A percentile compares a stretch with the other conserved stretches of the same genome.
Conservation (phyloP, 495 filamentous ascomycete species). For the Podospora didyma region DNA sequence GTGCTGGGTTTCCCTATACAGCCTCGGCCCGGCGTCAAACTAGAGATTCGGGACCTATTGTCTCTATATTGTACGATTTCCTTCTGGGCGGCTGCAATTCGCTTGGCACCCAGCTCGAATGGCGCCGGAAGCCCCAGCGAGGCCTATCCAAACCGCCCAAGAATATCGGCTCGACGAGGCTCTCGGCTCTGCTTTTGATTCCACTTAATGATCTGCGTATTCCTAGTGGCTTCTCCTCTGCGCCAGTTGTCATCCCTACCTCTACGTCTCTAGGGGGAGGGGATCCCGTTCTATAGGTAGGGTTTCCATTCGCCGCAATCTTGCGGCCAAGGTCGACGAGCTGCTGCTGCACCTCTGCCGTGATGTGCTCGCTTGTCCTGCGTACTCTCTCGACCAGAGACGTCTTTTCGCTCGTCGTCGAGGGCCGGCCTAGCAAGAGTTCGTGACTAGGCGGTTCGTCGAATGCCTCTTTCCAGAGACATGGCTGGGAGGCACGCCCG, state of each 20-base stretch:
- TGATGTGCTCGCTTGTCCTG: constrained; percentile 9
- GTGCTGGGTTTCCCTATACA: no score
- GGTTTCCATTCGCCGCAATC: not conserved
- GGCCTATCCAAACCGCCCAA: not conserved
- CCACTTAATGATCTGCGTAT: no score
- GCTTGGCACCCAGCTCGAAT: not conserved
- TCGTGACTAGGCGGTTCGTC: constrained; percentile 4
- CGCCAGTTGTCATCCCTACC: not conserved
- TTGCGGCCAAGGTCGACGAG: constrained; percentile 9
- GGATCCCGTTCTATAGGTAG: not conserved
- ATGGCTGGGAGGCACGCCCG: constrained; percentile 11
- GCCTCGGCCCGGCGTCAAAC: no score
- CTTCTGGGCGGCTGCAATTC: not conserved
- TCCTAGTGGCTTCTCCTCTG: no score
- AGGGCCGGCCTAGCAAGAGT: not conserved
- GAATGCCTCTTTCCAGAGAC: constrained; percentile 16
- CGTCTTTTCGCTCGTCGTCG: not conserved
- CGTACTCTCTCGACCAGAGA: constrained; percentile 5
- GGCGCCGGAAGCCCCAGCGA: not conserved
- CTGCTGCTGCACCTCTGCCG: constrained; percentile 9
- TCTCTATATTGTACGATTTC: no score
- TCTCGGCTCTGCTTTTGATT: no score
- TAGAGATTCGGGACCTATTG: no score
- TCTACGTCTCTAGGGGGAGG: not conserved
- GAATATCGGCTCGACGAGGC: not conserved